Percentiles rank a stretch among this genome's conserved stretches.
These are phyloP conservation scores for Nicotiana tomentosiformis DNA, from an alignment of 257 asterid species.

Conservation along the genomic window DNA sequence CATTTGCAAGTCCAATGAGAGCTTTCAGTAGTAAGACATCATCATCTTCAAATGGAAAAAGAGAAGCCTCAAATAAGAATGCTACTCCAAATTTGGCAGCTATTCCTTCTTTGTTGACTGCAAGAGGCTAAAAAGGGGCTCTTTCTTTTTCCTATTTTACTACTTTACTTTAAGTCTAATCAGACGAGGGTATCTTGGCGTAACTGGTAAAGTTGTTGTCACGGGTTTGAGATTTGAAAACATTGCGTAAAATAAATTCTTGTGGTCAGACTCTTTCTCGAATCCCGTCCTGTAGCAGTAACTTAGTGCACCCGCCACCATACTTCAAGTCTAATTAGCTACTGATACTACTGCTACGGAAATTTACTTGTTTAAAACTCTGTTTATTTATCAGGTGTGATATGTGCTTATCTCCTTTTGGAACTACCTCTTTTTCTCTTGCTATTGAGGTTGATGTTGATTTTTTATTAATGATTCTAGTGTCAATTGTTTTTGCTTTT, in stretches of 20 bases:
- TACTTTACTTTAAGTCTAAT: neutral
- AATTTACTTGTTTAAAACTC: slow-evolving; percentile 18
- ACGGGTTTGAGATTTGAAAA: too few species aligned
- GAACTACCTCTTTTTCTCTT: slow-evolving; percentile 10
- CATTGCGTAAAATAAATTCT: too few species aligned
- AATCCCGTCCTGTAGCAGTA: too few species aligned
- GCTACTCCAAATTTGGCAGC: slow-evolving; percentile 70
- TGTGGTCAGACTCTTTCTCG: too few species aligned
- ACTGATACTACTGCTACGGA: slow-evolving; percentile 28
- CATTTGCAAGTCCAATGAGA: slow-evolving; percentile 97
- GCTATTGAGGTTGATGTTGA: slow-evolving; percentile 19
- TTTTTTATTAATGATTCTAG: slow-evolving; percentile 16
- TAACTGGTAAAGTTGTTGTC: too few species aligned
- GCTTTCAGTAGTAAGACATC: slow-evolving; percentile 44
- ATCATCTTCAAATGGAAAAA: slow-evolving; percentile 43
- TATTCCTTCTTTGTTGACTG: slow-evolving; percentile 79
- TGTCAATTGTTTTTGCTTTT: slow-evolving; percentile 1
- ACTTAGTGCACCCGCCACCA: too few species aligned
- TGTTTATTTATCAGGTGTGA: slow-evolving; percentile 34
- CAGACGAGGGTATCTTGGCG: too few species aligned
- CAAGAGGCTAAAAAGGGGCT: slow-evolving; percentile 41
- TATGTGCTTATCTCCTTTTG: slow-evolving; percentile 24
- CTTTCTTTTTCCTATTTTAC: neutral
- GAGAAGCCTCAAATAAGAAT: slow-evolving; percentile 49
- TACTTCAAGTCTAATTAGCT: slow-evolving; percentile 8